Conservation (phyloP, 257 asterid genomes). For the Petunia axillaris region DNA sequence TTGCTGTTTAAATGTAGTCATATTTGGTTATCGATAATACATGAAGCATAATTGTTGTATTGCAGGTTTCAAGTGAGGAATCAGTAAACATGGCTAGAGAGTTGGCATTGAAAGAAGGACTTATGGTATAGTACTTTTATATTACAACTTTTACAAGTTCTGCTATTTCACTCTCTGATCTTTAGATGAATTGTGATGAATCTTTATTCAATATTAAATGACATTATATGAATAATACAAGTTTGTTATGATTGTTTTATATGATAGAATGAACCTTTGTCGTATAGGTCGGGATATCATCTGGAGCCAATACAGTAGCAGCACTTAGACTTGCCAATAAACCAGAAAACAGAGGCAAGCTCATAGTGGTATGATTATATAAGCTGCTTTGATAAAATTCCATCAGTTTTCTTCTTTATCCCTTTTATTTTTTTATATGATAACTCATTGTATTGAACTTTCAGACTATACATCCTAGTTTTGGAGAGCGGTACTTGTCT, state of each 20-base stretch:
- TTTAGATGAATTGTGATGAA: background rate
- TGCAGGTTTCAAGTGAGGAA: conserved; percentile 94
- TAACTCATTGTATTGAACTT: background rate
- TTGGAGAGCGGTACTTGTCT: conserved; percentile 91
- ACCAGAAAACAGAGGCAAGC: conserved; percentile 94
- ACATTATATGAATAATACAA: background rate
- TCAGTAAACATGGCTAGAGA: conserved; percentile 89
- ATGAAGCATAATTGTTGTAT: background rate
- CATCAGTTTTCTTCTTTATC: background rate
- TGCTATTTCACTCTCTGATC: background rate
- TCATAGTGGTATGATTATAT: conserved; percentile 74
- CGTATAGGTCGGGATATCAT: conserved; percentile 88
- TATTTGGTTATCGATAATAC: background rate
- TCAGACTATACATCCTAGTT: conserved; percentile 92
- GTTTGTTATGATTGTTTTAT: background rate
- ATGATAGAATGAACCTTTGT: background rate
- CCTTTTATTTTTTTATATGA: background rate
- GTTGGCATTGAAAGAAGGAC: conserved; percentile 91
- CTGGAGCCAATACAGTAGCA: conserved; percentile 96
- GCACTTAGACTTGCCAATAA: conserved; percentile 79
- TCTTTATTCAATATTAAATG: background rate
- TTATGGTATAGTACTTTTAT: conserved; percentile 50
- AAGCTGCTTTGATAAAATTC: background rate
- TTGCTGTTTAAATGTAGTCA: background rate
- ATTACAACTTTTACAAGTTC: background rate